These are phyloP conservation scores for Taiozyma sp. DNA, from an alignment of 1,139 yeast species.

Conservation along the genomic window DNA sequence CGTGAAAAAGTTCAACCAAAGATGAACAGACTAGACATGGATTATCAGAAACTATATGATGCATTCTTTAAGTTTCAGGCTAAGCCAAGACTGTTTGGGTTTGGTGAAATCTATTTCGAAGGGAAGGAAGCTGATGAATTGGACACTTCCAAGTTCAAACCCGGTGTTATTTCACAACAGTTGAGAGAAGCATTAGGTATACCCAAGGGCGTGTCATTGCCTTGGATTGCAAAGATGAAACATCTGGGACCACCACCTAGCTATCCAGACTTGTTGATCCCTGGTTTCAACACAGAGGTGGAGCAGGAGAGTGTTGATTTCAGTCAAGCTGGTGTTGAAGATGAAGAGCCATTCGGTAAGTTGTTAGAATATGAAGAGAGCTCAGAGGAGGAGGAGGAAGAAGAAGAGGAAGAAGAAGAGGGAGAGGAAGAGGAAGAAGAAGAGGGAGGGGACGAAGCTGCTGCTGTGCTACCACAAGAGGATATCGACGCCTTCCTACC, in stretches of 20 bases:
- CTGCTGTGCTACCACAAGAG: constrained; percentile 22
- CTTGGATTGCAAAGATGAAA: constrained; percentile 77
- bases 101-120: constrained; percentile 80
- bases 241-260: constrained; percentile 83
- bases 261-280: constrained; percentile 62
- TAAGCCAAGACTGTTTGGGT: constrained; percentile 61
- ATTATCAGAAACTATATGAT: constrained; percentile 75
- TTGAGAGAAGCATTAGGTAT: constrained; percentile 70
- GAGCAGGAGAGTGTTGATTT: constrained; percentile 18
- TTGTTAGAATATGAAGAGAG: constrained; percentile 30
- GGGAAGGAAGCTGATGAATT: constrained; percentile 58
- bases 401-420: constrained; percentile 12
- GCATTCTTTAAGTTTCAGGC: constrained; percentile 84
- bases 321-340: constrained; percentile 5
- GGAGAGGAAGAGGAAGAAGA: constrained; percentile 11
- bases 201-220: constrained; percentile 61
- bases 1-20: constrained; percentile 89
- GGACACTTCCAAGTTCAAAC: constrained; percentile 41
- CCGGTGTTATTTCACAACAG: constrained; percentile 62
- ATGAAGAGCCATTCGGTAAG: constrained; percentile 39
- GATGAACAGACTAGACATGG: constrained; percentile 82
- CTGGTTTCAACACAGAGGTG: constrained; percentile 38
- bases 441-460: constrained; percentile 15
- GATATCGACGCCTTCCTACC: constrained; percentile 25
- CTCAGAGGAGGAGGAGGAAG: constrained; percentile 10